These are phyloP conservation scores for Corinectria fuckeliana DNA, from an alignment of 2,329 filamentous ascomycete species.

Conservation along the genomic window DNA sequence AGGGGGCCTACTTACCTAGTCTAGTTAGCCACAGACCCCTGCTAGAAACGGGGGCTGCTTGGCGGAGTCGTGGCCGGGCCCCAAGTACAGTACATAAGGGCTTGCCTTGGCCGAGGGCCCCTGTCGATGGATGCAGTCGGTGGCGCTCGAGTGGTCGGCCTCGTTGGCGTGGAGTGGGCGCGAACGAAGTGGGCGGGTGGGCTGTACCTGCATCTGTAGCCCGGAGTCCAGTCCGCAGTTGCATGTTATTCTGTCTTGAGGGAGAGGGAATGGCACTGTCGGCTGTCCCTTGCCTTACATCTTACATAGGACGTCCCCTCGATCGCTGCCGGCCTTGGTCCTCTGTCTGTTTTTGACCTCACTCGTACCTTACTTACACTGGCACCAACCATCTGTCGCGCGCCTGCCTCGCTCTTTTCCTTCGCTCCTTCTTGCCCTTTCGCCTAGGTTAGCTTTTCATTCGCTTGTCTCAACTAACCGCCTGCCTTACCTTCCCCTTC, in stretches of 20 bases:
- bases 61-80: slow-evolving; percentile 13
- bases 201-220: slow-evolving; percentile 3
- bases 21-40: no score
- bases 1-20: no score
- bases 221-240: neutral
- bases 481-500: neutral
- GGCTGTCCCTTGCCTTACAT: slow-evolving; percentile 13
- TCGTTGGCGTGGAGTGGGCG: neutral
- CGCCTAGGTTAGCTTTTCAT: slow-evolving; percentile 2
- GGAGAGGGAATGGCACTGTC: neutral
- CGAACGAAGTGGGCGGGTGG: neutral
- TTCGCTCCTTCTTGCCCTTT: slow-evolving; percentile 22
- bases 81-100: neutral
- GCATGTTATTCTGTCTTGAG: neutral
- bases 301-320: slow-evolving; percentile 15
- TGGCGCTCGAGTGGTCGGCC: neutral
- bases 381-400: slow-evolving; percentile 10
- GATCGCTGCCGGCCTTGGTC: slow-evolving; percentile 11
- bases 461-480: slow-evolving; percentile 6
- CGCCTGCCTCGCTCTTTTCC: slow-evolving; percentile 1
- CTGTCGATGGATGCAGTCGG: neutral
- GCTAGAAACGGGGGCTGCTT: slow-evolving; percentile 2
- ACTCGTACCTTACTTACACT: neutral
- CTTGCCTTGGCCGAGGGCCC: neutral
- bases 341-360: neutral